A percentile compares a stretch with the other conserved stretches of the same genome.
Evolutionary conservation across 225 moss, liverwort and hornwort species (phyloP).

Genomic region (Pseudoscleropodium purum): DNA sequence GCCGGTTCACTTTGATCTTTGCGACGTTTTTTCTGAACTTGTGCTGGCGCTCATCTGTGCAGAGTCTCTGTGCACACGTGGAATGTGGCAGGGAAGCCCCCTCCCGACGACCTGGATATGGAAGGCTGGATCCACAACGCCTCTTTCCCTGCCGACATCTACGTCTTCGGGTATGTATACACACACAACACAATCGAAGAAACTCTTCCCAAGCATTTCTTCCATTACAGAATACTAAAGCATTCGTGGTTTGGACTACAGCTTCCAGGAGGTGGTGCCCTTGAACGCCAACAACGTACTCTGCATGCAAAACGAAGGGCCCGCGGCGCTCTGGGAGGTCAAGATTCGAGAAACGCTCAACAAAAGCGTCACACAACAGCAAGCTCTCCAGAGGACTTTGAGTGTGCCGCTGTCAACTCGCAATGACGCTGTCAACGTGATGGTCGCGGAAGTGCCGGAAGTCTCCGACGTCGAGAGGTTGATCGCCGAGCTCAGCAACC

Average conservation of each 20-base stretch:
- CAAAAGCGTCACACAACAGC: not conserved
- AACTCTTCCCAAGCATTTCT: not conserved
- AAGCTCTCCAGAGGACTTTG: not conserved
- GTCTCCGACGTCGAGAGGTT: slow-evolving; percentile 24
- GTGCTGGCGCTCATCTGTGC: not conserved
- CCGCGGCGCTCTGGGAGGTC: slow-evolving; percentile 65
- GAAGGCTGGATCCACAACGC: slow-evolving; percentile 52
- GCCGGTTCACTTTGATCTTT: not conserved
- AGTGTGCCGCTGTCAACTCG: slow-evolving; percentile 39
- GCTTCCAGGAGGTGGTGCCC: slow-evolving; percentile 93
- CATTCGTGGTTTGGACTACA: slow-evolving; percentile 2
- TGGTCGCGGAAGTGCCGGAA: slow-evolving; percentile 11
- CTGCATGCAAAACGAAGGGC: slow-evolving; percentile 61
- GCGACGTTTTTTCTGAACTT: not conserved
- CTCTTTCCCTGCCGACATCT: slow-evolving; percentile 65
- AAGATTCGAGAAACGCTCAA: slow-evolving; percentile 67
- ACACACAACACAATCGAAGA: not conserved
- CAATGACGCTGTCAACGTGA: not conserved
- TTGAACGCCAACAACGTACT: slow-evolving; percentile 85
- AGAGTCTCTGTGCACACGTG: slow-evolving; percentile 75
- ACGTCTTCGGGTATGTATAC: slow-evolving; percentile 62
- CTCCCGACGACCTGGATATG: slow-evolving; percentile 56
- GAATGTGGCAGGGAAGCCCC: slow-evolving; percentile 80
- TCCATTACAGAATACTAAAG: not conserved
- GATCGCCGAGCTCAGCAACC: not conserved